Conservation (phyloP, 805 yeast genomes). For the Cyberlindnera saturnus region DNA sequence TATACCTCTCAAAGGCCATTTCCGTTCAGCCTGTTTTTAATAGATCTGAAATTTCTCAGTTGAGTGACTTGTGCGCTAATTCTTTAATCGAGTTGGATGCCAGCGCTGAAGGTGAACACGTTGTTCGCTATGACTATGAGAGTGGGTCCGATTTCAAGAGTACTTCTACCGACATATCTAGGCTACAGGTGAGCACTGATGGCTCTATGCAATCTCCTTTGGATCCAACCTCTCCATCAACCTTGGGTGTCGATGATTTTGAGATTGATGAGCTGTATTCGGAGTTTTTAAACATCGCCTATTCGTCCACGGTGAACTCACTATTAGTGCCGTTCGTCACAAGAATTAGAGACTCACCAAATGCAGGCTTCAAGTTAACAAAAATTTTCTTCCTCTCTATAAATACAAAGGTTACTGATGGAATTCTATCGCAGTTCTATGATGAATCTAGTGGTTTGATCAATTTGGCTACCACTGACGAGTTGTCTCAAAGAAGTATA, state of each 20-base stretch:
- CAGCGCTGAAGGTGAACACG: conserved; percentile 45
- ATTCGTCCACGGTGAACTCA: conserved; percentile 29
- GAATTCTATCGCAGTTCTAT: conserved; percentile 42
- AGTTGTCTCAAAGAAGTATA: conserved; percentile 64
- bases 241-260: conserved; percentile 26
- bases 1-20: conserved; percentile 86
- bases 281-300: conserved; percentile 54
- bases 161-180: conserved; percentile 17
- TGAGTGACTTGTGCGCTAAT: conserved; percentile 69
- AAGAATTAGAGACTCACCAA: conserved; percentile 34
- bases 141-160: conserved; percentile 9
- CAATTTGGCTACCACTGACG: conserved; percentile 61
- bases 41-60: conserved; percentile 74
- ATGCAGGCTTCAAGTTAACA: conserved; percentile 45
- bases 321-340: conserved; percentile 40
- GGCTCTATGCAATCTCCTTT: background rate
- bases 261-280: conserved; percentile 67
- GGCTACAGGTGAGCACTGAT: conserved; percentile 12
- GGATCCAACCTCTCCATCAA: background rate
- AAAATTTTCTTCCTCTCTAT: conserved; percentile 69
- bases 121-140: conserved; percentile 23
- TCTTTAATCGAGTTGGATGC: conserved; percentile 72
- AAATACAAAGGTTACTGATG: conserved; percentile 53
- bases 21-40: conserved; percentile 97
- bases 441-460: conserved; percentile 36